These are phyloP conservation scores for Trypanosoma grayi DNA, from an alignment of 208 protist genomes.

Conservation along the genomic window DNA sequence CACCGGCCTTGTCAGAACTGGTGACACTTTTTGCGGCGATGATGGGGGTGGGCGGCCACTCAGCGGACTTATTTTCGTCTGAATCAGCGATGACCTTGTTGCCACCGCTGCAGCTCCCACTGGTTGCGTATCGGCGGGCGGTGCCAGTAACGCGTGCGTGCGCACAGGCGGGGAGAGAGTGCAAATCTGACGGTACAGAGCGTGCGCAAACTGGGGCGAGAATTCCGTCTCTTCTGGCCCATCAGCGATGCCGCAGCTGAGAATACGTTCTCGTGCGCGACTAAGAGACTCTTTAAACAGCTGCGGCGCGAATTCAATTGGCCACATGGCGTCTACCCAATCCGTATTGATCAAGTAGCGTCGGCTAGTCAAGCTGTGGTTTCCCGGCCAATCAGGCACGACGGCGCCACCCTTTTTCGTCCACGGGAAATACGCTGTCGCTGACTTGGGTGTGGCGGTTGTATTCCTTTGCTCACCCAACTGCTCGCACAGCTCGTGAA, in stretches of 20 bases:
- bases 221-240: not conserved
- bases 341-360: constrained; percentile 37
- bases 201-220: constrained; percentile 10
- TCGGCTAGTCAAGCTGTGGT: constrained; percentile 24
- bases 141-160: constrained; percentile 21
- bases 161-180: constrained; percentile 37
- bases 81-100: constrained; percentile 10
- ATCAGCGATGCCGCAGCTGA: not conserved
- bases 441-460: not conserved
- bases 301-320: constrained; percentile 37
- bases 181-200: constrained; percentile 44
- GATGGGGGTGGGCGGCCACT: constrained; percentile 19
- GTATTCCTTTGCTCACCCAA: not conserved
- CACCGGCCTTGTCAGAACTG: not conserved
- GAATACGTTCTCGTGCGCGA: constrained; percentile 8
- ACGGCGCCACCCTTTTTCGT: constrained; percentile 10
- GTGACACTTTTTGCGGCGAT: constrained; percentile 5
- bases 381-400: constrained; percentile 26
- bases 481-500: not conserved
- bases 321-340: constrained; percentile 53
- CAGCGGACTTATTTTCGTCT: not conserved
- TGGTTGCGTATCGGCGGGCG: not conserved
- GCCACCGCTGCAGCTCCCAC: not conserved
- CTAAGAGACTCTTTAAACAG: constrained; percentile 17
- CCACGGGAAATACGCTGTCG: constrained; percentile 16